phyloP scores from a whole-genome alignment of 2,329 filamentous ascomycete genomes.

The Pyrenophora tritici-repentis region DNA sequence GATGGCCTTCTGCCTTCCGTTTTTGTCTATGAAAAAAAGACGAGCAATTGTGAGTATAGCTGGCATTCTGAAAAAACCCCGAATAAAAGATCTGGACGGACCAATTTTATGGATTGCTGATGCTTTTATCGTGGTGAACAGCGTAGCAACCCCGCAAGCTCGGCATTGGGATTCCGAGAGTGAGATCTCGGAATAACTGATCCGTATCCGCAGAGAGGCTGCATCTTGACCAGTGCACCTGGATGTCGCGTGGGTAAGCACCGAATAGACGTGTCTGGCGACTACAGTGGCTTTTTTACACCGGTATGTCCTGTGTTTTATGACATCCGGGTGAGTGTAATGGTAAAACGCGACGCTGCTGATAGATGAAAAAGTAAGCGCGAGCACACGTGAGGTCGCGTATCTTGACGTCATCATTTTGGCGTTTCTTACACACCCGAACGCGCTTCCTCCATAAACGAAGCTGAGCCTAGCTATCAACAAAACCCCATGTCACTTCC shows the following conservation, averaged over 20 bases:
- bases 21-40: conserved; percentile 22
- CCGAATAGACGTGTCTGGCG: too few species aligned
- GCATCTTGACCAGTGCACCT: too few species aligned
- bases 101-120: neutral
- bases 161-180: conserved; percentile 18
- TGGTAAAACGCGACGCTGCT: too few species aligned
- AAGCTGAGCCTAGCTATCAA: neutral
- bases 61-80: conserved; percentile 9
- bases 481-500: conserved; percentile 11
- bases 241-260: too few species aligned
- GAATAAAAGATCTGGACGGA: neutral
- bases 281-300: too few species aligned
- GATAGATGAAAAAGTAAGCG: neutral
- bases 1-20: conserved; percentile 20
- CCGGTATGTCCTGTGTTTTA: too few species aligned
- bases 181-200: conserved; percentile 16
- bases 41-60: conserved; percentile 28
- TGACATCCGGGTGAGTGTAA: too few species aligned
- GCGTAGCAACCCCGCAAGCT: conserved; percentile 9
- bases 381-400: conserved; percentile 23
- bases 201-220: neutral
- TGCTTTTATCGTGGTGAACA: neutral
- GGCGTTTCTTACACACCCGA: neutral
- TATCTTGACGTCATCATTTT: conserved; percentile 26
- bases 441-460: conserved; percentile 3